Evolutionary conservation across 1,284 basidiomycete species (phyloP), one percentile per base, ranked within the genome.

Genomic region (Irpex rosettiformis): DNA sequence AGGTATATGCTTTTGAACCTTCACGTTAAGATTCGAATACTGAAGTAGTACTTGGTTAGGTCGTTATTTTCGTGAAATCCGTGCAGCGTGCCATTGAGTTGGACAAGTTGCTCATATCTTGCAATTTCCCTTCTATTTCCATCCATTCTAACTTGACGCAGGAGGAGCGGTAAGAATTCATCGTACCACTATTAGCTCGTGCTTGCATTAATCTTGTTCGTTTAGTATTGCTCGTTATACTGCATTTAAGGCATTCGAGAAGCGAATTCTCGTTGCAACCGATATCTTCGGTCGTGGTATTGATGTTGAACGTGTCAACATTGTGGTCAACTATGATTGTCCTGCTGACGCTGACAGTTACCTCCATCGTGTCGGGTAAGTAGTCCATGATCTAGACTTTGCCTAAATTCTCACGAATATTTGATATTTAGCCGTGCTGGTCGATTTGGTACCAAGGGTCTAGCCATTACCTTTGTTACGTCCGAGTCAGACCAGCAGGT

Each of bases 181-280:
- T 42, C 30, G 5, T 33, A 33, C 22, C 11, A 22, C 25, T 54
- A 58, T 61, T 69, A 60, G 27, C 51, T 21, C 16, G 8, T 33
- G 25, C 21, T 21, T 33, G 49, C 58, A 56, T 64, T 16, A 65
- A 53, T 29, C 29, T 55, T 54, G 57, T 30, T 51, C 28, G 33
- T 56, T 60, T 56, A 94, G 93, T 64, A 99, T 99, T 75, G 85
- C 84, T 62, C 90, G 96, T n/a, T 99, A 99, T 80, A 93, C 93
- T 56, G 94, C 96, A 58, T 99, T 99, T 84, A 99, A 99, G 80
- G 93, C 93, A 13, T 99, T 99, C 67, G 97, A 99, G 79, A 99
- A 98, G 79, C 94, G 97, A 68, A 98, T 98, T 66, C 81, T 98
- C n/a, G 94, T 96, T 42, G 95, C 94, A 18, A 98, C 95, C 24